Evolutionary conservation across 768 basidiomycete species (phyloP), one percentile per base, ranked within the genome.

Genomic region (Daedaleopsis sinensis): DNA sequence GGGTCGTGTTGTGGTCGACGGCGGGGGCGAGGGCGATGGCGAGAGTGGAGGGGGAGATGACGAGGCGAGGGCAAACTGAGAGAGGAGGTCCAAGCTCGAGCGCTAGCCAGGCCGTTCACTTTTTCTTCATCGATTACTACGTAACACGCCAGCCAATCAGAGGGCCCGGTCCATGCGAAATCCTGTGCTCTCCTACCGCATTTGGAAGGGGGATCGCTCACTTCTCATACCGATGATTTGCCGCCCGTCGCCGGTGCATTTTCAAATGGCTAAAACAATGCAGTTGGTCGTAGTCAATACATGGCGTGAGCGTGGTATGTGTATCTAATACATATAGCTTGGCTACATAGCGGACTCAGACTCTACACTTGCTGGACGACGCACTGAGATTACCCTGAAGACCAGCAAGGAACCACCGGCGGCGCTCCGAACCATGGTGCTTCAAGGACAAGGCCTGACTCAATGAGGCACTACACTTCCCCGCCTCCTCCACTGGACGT

Each of bases 71-170:
- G 2, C 27, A n/a, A n/a, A n/a, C n/a, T n/a, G 12, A 15, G 55
- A 16, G 36, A 37, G 37, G 39, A 49, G 47, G 11, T 10, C 15
- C 23, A 50, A 19, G 32, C 13, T 36, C 15, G 32, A 10, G 47
- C 15, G 11, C 51, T 43, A 36, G 61, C 53, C 47, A 52, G 55
- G 43, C 53, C 35, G 43, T 57, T 57, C 44, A 63, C 53, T 63
- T 63, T 32, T 63, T 63, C 52, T 58, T 49, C 62, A 63, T 63
- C 62, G 62, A 63, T 63, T 50, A 57, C 60, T 15, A 50, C 49
- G 42, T 37, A 54, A 36, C 19, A 27, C 37, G n/a, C 57, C n/a
- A 52, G 58, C 62, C 62, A 58, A 63, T 63, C 62, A 63, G 57
- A 42, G 49, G 36, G 35, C 49, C 48, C 52, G 52, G 52, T 47